These are phyloP conservation scores for Coix lacrymajobi DNA, from an alignment of 176 grass and related monocot species.

Conservation along the genomic window DNA sequence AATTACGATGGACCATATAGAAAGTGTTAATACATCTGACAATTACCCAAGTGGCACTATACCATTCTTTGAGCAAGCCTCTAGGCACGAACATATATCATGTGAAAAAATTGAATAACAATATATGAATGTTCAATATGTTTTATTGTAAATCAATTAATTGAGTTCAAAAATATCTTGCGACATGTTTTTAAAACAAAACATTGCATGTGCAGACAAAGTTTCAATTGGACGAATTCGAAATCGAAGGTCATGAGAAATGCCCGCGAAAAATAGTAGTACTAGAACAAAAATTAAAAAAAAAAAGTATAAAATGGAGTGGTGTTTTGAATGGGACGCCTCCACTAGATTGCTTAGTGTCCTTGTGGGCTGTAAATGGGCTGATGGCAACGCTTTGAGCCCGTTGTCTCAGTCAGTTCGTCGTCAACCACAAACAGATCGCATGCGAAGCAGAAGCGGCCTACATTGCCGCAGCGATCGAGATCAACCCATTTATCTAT, in stretches of 20 bases:
- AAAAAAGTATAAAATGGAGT: neutral
- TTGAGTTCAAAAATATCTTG: no score
- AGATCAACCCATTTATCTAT: neutral
- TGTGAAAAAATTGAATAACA: no score
- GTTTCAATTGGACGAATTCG: neutral
- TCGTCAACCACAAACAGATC: neutral
- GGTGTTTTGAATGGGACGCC: neutral
- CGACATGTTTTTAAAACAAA: no score
- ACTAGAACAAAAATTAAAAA: neutral
- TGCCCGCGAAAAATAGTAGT: no score
- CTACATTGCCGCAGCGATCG: neutral
- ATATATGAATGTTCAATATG: no score
- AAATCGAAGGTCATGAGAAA: neutral
- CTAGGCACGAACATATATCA: no score
- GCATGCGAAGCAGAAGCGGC: neutral
- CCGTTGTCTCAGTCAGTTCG: neutral
- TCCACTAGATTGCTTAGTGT: neutral
- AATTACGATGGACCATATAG: no score
- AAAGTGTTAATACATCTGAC: no score
- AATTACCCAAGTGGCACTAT: no score
- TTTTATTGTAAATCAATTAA: no score
- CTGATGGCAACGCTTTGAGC: neutral
- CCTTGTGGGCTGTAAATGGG: neutral
- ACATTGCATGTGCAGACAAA: no score
- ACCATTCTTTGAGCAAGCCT: no score